Conservation (phyloP, 306 rosid species). For the Ceratonia siliqua region DNA sequence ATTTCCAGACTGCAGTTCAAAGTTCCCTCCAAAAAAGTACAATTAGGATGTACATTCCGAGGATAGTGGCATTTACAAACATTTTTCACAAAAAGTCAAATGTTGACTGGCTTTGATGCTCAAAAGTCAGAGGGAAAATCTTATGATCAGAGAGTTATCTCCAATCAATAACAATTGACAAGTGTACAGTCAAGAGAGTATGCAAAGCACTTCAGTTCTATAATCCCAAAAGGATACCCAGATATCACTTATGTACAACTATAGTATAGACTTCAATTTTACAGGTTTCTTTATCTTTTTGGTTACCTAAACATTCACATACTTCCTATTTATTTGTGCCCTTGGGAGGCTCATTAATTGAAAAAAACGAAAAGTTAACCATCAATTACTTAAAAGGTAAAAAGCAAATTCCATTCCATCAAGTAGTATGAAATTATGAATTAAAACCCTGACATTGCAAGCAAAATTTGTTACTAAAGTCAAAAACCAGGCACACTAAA, state of each 20-base stretch:
- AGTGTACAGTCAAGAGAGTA: background rate
- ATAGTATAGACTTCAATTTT: background rate
- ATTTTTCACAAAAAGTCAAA: background rate
- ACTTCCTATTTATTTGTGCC: background rate
- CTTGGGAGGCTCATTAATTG: background rate
- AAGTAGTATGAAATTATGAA: background rate
- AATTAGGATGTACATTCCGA: background rate
- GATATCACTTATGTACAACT: background rate
- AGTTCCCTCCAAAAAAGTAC: background rate
- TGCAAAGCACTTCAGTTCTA: background rate
- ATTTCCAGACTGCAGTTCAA: background rate
- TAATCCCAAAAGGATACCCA: background rate
- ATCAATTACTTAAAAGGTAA: background rate
- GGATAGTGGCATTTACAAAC: background rate
- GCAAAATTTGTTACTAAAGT: background rate
- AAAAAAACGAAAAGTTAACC: background rate
- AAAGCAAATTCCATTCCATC: background rate
- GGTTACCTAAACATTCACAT: too few relatives aligned
- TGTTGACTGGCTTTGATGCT: background rate
- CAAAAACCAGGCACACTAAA: conserved; percentile 15
- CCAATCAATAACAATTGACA: background rate
- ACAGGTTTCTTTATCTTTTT: background rate
- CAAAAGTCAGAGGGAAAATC: background rate
- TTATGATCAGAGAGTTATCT: background rate
- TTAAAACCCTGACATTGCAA: background rate